phyloP scores from a whole-genome alignment of 495 filamentous ascomycete species.

The Neurospora discreta region DNA sequence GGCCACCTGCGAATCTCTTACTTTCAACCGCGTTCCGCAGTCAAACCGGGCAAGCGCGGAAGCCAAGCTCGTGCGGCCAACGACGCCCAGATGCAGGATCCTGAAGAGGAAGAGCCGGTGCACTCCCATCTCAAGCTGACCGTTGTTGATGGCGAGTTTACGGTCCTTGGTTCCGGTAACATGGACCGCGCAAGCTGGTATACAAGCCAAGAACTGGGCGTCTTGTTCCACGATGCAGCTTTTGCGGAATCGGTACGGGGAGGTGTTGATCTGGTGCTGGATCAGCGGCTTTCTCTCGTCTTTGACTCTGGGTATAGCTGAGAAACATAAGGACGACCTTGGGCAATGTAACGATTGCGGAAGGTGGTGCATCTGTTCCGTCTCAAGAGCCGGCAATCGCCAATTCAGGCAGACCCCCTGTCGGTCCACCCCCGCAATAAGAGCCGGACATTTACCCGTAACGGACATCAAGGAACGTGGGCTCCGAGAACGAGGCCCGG shows the following conservation, averaged over 20 bases:
- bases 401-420: slow-evolving; percentile 8
- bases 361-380: slow-evolving; percentile 17
- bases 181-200: slow-evolving; percentile 68
- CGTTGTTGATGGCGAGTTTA: slow-evolving; percentile 47
- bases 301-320: slow-evolving; percentile 19
- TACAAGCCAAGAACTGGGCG: slow-evolving; percentile 65
- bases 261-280: slow-evolving; percentile 31
- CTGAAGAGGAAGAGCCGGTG: slow-evolving; percentile 37
- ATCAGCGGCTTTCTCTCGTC: slow-evolving; percentile 27
- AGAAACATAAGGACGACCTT: not conserved
- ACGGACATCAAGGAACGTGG: slow-evolving; percentile 21
- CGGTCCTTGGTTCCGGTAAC: slow-evolving; percentile 62
- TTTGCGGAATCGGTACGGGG: slow-evolving; percentile 33
- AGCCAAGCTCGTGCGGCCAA: not conserved
- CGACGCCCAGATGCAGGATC: not conserved
- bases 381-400: slow-evolving; percentile 4
- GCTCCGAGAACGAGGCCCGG: slow-evolving; percentile 20
- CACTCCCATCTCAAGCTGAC: slow-evolving; percentile 63
- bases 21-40: slow-evolving; percentile 22
- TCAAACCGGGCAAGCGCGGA: not conserved
- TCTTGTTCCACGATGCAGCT: slow-evolving; percentile 44
- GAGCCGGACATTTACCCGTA: slow-evolving; percentile 19
- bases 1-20: slow-evolving; percentile 39
- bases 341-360: slow-evolving; percentile 16
- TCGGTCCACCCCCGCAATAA: slow-evolving; percentile 12